phyloP scores from a whole-genome alignment of 306 rosid species.

The Vachellia collinsii region DNA sequence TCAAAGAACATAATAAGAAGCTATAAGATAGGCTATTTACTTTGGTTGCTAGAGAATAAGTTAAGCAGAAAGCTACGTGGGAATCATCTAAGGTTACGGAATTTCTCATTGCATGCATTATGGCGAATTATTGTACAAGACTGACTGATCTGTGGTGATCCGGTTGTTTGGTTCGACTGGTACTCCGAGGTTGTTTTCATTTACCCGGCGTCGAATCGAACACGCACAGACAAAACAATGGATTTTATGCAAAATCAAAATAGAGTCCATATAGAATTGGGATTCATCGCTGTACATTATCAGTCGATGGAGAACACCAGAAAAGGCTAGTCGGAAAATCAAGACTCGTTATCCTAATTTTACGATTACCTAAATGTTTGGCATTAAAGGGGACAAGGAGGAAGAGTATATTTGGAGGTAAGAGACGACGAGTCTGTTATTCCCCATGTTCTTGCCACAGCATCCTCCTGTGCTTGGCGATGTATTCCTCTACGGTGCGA shows the following conservation, averaged over 20 bases:
- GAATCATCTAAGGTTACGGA: neutral
- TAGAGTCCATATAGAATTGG: neutral
- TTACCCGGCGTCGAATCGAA: neutral
- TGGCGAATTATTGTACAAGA: neutral
- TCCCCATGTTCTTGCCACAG: conserved; percentile 42
- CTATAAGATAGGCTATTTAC: neutral
- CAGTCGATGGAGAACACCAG: neutral
- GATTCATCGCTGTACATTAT: conserved; percentile 27
- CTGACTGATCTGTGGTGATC: neutral
- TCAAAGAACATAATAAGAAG: neutral
- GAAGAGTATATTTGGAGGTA: too few relatives aligned
- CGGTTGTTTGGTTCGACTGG: neutral
- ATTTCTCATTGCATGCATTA: neutral
- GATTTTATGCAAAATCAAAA: neutral
- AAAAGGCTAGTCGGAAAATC: neutral
- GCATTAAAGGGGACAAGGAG: too few relatives aligned
- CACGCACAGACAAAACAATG: neutral
- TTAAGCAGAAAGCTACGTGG: neutral
- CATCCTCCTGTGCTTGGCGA: conserved; percentile 52
- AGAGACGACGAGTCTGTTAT: conserved; percentile 7
- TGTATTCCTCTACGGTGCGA: conserved; percentile 56
- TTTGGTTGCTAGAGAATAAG: neutral
- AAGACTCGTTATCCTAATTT: neutral
- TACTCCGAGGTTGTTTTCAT: neutral
- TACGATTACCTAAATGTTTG: neutral